Evolutionary conservation across 1,284 basidiomycete genomes (phyloP).

Genomic region (Cerrena zonata): DNA sequence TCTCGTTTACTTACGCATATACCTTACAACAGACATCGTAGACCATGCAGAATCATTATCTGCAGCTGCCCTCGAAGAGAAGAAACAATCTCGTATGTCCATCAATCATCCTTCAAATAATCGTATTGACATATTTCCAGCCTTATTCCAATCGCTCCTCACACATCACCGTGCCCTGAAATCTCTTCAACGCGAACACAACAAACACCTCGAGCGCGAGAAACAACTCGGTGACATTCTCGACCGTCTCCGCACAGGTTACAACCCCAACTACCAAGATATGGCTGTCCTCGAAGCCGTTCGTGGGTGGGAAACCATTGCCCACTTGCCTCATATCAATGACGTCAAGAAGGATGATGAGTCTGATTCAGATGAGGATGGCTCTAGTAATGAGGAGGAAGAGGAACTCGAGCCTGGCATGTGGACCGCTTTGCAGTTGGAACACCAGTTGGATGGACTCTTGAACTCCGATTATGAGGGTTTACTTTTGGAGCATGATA

Average conservation of each 20-base stretch:
- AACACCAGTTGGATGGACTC: slow-evolving; percentile 61
- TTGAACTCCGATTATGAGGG: slow-evolving; percentile 69
- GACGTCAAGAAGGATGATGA: slow-evolving; percentile 44
- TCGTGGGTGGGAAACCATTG: slow-evolving; percentile 85
- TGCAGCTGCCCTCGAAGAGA: slow-evolving; percentile 69
- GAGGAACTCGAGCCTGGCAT: slow-evolving; percentile 43
- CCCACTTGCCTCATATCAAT: slow-evolving; percentile 64
- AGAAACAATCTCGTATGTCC: slow-evolving; percentile 77
- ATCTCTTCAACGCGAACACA: slow-evolving; percentile 68
- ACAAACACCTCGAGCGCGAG: slow-evolving; percentile 70
- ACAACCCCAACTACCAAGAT: slow-evolving; percentile 98
- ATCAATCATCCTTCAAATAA: neutral
- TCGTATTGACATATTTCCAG: slow-evolving; percentile 41
- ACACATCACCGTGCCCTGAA: slow-evolving; percentile 72
- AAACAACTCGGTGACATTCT: slow-evolving; percentile 81
- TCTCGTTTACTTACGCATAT: neutral
- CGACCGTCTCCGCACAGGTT: slow-evolving; percentile 73
- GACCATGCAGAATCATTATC: slow-evolving; percentile 69
- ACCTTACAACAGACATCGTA: slow-evolving; percentile 48
- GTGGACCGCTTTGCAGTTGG: slow-evolving; percentile 51
- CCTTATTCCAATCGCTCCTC: slow-evolving; percentile 73
- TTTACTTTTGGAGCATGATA: slow-evolving; percentile 71
- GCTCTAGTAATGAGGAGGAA: slow-evolving; percentile 26
- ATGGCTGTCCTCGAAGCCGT: slow-evolving; percentile 98
- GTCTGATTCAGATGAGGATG: slow-evolving; percentile 20